These are phyloP conservation scores for Lachancea meyersii DNA, from an alignment of 805 yeast species.

Conservation along the genomic window DNA sequence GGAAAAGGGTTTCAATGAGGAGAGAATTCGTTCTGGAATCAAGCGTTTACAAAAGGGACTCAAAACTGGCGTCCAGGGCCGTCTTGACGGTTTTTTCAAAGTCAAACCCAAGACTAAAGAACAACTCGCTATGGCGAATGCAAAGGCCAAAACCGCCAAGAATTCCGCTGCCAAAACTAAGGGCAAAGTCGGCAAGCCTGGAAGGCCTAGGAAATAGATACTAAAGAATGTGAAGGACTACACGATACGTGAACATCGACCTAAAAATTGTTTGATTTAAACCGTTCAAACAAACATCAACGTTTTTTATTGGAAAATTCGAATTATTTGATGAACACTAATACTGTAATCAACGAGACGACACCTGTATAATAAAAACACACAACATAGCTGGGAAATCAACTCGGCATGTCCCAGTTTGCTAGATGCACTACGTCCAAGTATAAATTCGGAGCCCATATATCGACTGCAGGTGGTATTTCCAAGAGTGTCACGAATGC, in stretches of 20 bases:
- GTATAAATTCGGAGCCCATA: conserved; percentile 83
- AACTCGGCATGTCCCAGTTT: conserved; percentile 30
- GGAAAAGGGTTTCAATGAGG: conserved; percentile 89
- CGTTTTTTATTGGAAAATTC: not conserved
- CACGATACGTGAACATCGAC: not conserved
- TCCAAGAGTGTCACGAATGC: conserved; percentile 62
- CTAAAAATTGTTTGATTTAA: too few species aligned
- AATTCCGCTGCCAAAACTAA: conserved; percentile 17
- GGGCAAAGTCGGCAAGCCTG: conserved; percentile 23
- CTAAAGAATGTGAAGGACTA: not conserved
- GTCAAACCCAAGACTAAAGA: conserved; percentile 50
- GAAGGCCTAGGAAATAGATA: conserved; percentile 3
- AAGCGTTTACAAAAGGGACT: conserved; percentile 77
- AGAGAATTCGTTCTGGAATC: conserved; percentile 82
- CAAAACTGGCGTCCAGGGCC: conserved; percentile 81
- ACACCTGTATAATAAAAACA: not conserved
- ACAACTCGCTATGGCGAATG: conserved; percentile 34
- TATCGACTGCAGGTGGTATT: conserved; percentile 73
- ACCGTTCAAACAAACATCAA: not conserved
- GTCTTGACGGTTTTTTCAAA: conserved; percentile 87
- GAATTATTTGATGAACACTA: not conserved
- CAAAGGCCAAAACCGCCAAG: conserved; percentile 28
- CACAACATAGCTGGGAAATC: not conserved
- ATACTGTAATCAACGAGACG: not conserved
- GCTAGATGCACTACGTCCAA: conserved; percentile 40